These are phyloP conservation scores for Dendrobium catenatum DNA, from an alignment of 106 monocot species.

Conservation along the genomic window DNA sequence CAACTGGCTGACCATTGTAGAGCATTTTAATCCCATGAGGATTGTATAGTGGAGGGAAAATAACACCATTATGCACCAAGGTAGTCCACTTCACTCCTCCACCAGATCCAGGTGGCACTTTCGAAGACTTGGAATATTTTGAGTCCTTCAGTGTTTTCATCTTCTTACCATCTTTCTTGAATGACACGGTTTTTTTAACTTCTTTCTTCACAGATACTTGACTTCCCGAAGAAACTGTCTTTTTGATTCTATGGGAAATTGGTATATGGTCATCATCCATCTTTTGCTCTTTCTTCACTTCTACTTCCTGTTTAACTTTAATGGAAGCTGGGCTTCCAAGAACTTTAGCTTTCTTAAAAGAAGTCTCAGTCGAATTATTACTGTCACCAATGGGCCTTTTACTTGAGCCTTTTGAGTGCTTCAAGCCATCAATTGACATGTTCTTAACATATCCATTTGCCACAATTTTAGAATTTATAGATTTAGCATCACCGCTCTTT, in stretches of 20 bases:
- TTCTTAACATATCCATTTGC: constrained; percentile 34
- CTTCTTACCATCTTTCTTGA: constrained; percentile 51
- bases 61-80: constrained; percentile 86
- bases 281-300: constrained; percentile 30
- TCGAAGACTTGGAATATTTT: constrained; percentile 50
- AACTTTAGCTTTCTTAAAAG: constrained; percentile 46
- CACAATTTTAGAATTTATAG: constrained; percentile 23
- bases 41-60: constrained; percentile 90
- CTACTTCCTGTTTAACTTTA: constrained; percentile 33
- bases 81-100: constrained; percentile 93
- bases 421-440: constrained; percentile 7
- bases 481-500: constrained; percentile 18
- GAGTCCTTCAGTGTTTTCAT: constrained; percentile 38
- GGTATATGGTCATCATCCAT: constrained; percentile 55
- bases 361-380: constrained; percentile 16
- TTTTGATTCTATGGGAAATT: constrained; percentile 60
- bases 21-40: constrained; percentile 94
- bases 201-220: constrained; percentile 37
- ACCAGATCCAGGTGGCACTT: constrained; percentile 85
- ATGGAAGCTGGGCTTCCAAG: constrained; percentile 17
- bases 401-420: constrained; percentile 19
- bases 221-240: constrained; percentile 28
- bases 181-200: constrained; percentile 39
- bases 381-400: constrained; percentile 29
- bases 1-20: constrained; percentile 83